phyloP scores from a whole-genome alignment of 2,329 filamentous ascomycete genomes.

The Colletotrichum neosansevieriae region DNA sequence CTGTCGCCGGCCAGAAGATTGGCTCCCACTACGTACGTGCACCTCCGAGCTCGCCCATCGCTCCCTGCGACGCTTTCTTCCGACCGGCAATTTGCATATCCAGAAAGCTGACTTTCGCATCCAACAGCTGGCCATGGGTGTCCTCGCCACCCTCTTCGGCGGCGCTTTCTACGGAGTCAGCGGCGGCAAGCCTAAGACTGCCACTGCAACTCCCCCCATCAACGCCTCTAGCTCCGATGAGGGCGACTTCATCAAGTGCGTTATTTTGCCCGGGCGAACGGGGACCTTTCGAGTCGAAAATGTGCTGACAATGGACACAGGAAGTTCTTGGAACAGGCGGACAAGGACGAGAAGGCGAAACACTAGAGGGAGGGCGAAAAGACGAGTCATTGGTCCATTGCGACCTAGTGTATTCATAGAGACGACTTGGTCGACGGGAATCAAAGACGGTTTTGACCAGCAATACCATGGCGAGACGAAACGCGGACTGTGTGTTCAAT shows the following conservation, averaged over 20 bases:
- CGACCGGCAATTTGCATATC: conserved; percentile 24
- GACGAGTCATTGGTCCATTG: conserved; percentile 35
- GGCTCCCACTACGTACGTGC: conserved; percentile 71
- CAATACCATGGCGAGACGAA: conserved; percentile 1
- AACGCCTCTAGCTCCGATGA: conserved; percentile 72
- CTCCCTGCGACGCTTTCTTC: conserved; percentile 10
- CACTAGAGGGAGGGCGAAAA: conserved; percentile 49
- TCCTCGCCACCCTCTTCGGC: conserved; percentile 62
- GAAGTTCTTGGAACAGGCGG: conserved; percentile 61
- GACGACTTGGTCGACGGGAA: conserved; percentile 33
- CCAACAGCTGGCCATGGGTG: conserved; percentile 67
- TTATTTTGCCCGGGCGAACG: conserved; percentile 12
- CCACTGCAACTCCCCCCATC: conserved; percentile 66
- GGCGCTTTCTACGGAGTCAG: conserved; percentile 54
- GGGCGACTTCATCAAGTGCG: conserved; percentile 75
- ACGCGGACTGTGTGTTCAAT: background rate
- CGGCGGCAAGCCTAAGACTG: conserved; percentile 55
- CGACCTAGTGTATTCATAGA: conserved; percentile 40
- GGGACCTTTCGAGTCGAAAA: background rate
- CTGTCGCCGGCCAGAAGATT: conserved; percentile 69
- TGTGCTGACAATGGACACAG: conserved; percentile 46
- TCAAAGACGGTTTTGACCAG: conserved; percentile 38
- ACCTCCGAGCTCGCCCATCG: conserved; percentile 31
- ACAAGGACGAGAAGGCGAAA: conserved; percentile 57
- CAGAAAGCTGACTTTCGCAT: conserved; percentile 41